Base-by-base conservation (phyloP, 805 yeast genomes). In the Candida sakaeoensis region DNA sequence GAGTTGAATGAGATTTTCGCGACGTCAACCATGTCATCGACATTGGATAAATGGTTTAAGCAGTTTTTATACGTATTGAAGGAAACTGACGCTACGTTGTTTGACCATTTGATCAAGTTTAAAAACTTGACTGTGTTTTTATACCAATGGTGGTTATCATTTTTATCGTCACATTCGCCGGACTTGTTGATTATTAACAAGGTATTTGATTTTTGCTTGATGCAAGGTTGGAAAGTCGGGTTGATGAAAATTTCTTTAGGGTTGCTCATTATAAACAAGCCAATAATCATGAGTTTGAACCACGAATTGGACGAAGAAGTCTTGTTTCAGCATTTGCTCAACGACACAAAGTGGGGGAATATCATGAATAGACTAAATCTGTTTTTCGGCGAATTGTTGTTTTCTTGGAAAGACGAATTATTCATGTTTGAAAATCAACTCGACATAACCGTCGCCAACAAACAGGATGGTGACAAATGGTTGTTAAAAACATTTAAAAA, bases 61-160 rank as follows among this genome's bases (percentile, higher is more conserved):
- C 80, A 80, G 50, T 80, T 80, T 52, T 62, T 68, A 34, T 45
- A 48, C 22, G 60, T 79, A 18, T 61, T 80, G 26, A 46, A 56
- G n/a, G 42, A 52, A 13, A 54, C 65, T 25, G 68, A 76, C 33
- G 61, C 65, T 2, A 67, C 63, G 18, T 58, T 79, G 29, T 58
- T 55, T 37, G 33, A 44, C 2, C 83, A 80, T 51, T 65, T 80
- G 37, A 42, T 52, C 2, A 46, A 62, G 4, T 57, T 55, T 40
- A 69, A 62, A 49, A 81, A 64, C 50, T 60, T 62, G 49, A 70
- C 63, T 43, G 72, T 61, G 34, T 78, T 69, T 54, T 65, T 79
- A n/a, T 72, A 72, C 36, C 85, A 80, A 52, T 80, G 86, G 86
- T 79, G 82, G 68, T 54, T 80, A 35, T 74, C 82, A 1, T 72